Evolutionary conservation across 2,329 filamentous ascomycete species (phyloP), one percentile per base, ranked within the genome.

Genomic region (Phialophora macrospora): DNA sequence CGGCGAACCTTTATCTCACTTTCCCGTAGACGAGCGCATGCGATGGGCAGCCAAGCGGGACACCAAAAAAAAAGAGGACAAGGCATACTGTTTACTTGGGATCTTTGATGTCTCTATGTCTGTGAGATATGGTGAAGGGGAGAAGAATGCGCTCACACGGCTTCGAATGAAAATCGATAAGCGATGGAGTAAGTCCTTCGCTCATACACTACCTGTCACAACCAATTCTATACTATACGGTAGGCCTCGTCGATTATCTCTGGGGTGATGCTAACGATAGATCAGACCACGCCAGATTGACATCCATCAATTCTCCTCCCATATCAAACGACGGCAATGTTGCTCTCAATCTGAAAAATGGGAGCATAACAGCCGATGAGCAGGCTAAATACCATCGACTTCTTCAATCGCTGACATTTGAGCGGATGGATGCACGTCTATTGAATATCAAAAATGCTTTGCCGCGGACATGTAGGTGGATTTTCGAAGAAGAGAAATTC

Each of bases 401-500:
- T 58, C 62, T 77, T 14, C 61, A 75, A 0, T 75, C 73, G 0
- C 58, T 81, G 2, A 64, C 22, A 4, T 82, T 82, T 64, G 72
- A 78, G 1, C 74, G 78, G 57, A 77, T 82, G 12, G 77, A 81
- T 55, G 52, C 72, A n/a, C 78, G 80, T 3, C 73, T 74, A 9
- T 60, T 62, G 20, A 77, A 71, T 4, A 79, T 83, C 60, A 75
- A 77, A 44, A 69, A 62, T 0, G 78, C 77, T 0, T 74, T 79
- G 17, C 66, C 61, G 0, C 72, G 73, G 24, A 83, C 80, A 3
- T 82, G 80, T 49, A 55, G 70, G 48, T 83, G 81, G 81, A 56
- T 83, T 1, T 71, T 81, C 0, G 55, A 69, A 0, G 73, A 75
- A 6, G 54, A 72, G 0, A 59, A 74, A 17, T 83, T 80, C 59